Evolutionary conservation across 1,139 yeast genomes (phyloP), one percentile per base, ranked within the genome.

Genomic region (Hanseniaspora sp.): DNA sequence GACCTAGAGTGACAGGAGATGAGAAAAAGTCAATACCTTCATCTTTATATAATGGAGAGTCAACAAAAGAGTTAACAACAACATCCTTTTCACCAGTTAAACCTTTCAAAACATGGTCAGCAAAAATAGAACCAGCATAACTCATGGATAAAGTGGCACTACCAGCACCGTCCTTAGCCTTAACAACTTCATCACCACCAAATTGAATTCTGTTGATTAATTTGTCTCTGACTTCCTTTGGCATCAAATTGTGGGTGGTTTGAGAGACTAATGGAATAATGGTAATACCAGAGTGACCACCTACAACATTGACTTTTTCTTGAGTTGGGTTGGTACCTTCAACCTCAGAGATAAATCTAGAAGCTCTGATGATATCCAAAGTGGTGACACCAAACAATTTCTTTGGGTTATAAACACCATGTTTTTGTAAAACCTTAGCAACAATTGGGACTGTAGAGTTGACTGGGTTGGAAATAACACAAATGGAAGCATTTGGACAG

Each of bases 131-230:
- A 74, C 96, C 97, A 56, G 97, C 98, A 70, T 84, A 90, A 60
- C 97, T 97, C 98, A 92, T 92, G 58, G 97, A 90, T 69, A 92
- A 78, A 61, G 98, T 92, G 66, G 97, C 98, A 57, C 96, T 88
- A 69, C 98, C 98, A 64, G 96, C 96, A 74, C 98, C 98, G 67
- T 86, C 82, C 81, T 92, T 92, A 66, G 97, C 97, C 77, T 90
- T 82, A 69, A 92, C 97, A 63, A 92, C 97, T 76, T 90, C 97
- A 69, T 90, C 97, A 77, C 97, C 97, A 72, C 96, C 97, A 66
- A 88, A 90, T 76, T 90, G 97, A 68, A 90, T 92, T 76, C 97
- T 83, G 79, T 87, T 79, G 70, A 87, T 79, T 69, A 90, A 78
- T 58, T 80, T 82, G 62, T 86, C 86, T 63, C 74, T 73, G 59